phyloP scores from a whole-genome alignment of 2,329 filamentous ascomycete species.

The Clarireedia homoeocarpa region DNA sequence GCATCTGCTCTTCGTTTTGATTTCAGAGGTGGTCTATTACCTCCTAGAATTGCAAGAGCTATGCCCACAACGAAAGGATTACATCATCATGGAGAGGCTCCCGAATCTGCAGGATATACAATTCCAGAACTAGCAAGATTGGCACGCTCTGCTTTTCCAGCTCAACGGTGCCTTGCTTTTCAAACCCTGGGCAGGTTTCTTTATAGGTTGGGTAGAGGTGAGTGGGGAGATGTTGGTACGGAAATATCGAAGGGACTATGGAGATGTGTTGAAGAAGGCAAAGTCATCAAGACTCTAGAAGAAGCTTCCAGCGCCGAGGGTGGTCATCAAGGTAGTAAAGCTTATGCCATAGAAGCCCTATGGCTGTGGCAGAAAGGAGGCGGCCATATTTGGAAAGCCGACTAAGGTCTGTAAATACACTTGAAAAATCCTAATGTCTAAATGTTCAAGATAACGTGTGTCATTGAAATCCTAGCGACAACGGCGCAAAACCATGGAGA shows the following conservation, averaged over 20 bases:
- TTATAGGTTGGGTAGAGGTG: slow-evolving; percentile 69
- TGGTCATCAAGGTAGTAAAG: slow-evolving; percentile 70
- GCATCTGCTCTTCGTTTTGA: slow-evolving; percentile 80
- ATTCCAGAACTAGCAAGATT: slow-evolving; percentile 77
- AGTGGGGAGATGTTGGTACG: slow-evolving; percentile 59
- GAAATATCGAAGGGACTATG: slow-evolving; percentile 74
- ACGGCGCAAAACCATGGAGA: too few species aligned
- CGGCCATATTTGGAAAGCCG: slow-evolving; percentile 27
- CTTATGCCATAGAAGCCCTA: slow-evolving; percentile 81
- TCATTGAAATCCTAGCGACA: too few species aligned
- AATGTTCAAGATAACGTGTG: too few species aligned
- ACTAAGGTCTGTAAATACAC: slow-evolving; percentile 9
- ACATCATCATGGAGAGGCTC: slow-evolving; percentile 89
- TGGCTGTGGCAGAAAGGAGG: slow-evolving; percentile 58
- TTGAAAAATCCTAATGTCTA: too few species aligned
- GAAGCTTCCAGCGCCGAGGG: slow-evolving; percentile 61
- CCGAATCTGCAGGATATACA: slow-evolving; percentile 91
- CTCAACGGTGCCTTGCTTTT: slow-evolving; percentile 85
- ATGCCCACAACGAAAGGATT: slow-evolving; percentile 74
- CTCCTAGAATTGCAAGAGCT: slow-evolving; percentile 64
- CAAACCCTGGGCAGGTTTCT: slow-evolving; percentile 82
- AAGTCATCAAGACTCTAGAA: slow-evolving; percentile 67
- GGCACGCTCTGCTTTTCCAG: slow-evolving; percentile 71
- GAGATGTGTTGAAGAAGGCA: slow-evolving; percentile 67
- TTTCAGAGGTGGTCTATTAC: slow-evolving; percentile 72